Evolutionary conservation across 352 stramenopile species (phyloP), one percentile per base, ranked within the genome.

Genomic region (Hyaloperonospora arabidopsidis): DNA sequence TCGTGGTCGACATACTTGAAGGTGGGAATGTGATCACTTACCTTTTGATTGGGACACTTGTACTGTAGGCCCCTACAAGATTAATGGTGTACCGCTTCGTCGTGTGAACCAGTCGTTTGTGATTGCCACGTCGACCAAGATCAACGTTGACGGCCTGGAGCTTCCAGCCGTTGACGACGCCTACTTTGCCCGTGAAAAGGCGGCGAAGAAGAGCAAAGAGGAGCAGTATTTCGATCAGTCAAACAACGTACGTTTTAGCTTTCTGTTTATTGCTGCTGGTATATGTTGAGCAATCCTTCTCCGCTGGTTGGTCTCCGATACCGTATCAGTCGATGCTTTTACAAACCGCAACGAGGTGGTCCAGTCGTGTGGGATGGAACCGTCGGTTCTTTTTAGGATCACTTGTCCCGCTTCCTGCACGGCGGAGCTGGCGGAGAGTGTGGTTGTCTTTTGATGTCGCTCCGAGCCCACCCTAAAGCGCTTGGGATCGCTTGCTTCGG

Each of bases 51-150:
- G 1, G 19, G 11, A 13, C 35, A 3, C 3, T 36, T 35, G 21
- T 35, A 5, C 64, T n/a, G 1, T 52, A 97, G 96, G 97, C 67
- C 97, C 97, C 23, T 99, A 98, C 91, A 97, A 97, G 83, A 86
- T 99, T 48, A 99, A 99, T 84, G 96, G 96, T 61, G 96, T 99
- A 22, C 97, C 96, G 21, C 74, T 99, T 51, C 89, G 96, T 65
- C 94, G 97, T 57, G 94, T 99, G 47, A 99, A 99, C 83, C 96
- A 98, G 84, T 80, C 93, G 39, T 99, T 98, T 72, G 96, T 98
- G 39, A 99, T 99, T 68, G 96, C 92, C 54, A 99, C 97, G 47
- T 97, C 88, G 38, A 98, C 95, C 60, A 98, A 97, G 81, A 77
- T 99, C 1, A 84, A 98, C 82, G 75, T 99, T 50, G 79, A 75